phyloP scores from a whole-genome alignment of 2,329 filamentous ascomycete species.

The Colletotrichum lentis region DNA sequence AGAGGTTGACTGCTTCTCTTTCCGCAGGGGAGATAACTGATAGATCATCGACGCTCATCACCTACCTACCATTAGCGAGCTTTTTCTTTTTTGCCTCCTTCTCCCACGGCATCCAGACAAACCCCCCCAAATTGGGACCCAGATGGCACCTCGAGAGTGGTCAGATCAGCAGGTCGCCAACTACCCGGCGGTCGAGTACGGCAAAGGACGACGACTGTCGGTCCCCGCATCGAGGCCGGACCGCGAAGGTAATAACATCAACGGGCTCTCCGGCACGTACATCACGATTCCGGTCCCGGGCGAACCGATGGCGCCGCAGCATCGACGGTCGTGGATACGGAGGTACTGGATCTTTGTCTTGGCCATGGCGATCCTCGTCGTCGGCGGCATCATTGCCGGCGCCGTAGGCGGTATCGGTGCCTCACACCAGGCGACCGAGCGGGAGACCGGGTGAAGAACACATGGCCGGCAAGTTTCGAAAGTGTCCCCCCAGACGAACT shows the following conservation, averaged over 20 bases:
- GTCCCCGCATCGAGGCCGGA: conserved; percentile 6
- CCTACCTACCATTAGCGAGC: background rate
- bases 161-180: background rate
- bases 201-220: background rate
- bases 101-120: too few species aligned
- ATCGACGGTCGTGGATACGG: conserved; percentile 16
- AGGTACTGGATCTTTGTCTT: conserved; percentile 32
- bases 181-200: conserved; percentile 2
- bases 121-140: background rate
- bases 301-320: background rate
- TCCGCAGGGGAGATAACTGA: too few species aligned
- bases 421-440: conserved; percentile 3
- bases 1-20: too few species aligned
- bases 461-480: background rate
- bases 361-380: conserved; percentile 27
- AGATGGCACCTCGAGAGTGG: conserved; percentile 15
- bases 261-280: conserved; percentile 21
- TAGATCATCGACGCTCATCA: background rate
- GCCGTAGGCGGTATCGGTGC: conserved; percentile 24
- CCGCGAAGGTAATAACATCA: background rate
- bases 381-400: conserved; percentile 30
- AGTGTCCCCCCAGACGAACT: too few species aligned
- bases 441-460: background rate
- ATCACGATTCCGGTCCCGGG: conserved; percentile 26
- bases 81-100: background rate